Base-by-base conservation (phyloP, 169 alveolate genomes). In the Eimeria acervulina region DNA sequence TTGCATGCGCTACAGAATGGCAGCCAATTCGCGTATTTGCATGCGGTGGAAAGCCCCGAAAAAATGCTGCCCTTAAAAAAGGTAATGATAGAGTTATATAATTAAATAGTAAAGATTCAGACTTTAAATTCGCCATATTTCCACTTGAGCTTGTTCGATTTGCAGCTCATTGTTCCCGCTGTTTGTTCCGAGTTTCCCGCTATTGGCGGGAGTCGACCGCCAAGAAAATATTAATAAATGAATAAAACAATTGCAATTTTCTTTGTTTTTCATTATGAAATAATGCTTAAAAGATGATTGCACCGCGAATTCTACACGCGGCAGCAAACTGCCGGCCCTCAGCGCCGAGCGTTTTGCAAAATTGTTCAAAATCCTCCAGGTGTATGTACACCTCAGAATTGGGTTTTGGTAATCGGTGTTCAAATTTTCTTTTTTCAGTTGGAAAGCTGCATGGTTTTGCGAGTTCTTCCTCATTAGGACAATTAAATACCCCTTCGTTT, bases 321-420 rank as follows among this genome's bases (percentile, higher is more conserved):
- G 31, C 38, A 2, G 15, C 36, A 61, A 61, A 2, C 26, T 13
- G 66, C 5, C 66, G 66, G 66, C 66, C 66, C 26, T 19, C 15
- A 19, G 66, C 15, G 66, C 5, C 66, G 66, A 55, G 26, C 5
- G 15, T 61, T 26, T 36, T 61, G 72, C 72, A 61, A 61, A 61
- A 12, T 61, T 61, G 72, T 36, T 23, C 31, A 36, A 4, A 74
- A 8, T 10, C 8, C 52, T 36, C 38, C 36, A 31, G 85, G 85
- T 74, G 85, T 74, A 74, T 59, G 26, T 15, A 74, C 85, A 74
- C 85, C 85, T 38, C 85, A 74, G 36, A 38, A 19, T 36, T 10
- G 85, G 31, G 85, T 17, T 33, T 72, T 31, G 4, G 5, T 55
- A 10, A 19, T 8, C 26, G 66, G 66, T 55, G 2, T 55, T 23